A percentile compares a stretch with the other conserved stretches of the same genome.
phyloP scores from a whole-genome alignment of 768 basidiomycete genomes.

The Gelatoporia subvermispora region DNA sequence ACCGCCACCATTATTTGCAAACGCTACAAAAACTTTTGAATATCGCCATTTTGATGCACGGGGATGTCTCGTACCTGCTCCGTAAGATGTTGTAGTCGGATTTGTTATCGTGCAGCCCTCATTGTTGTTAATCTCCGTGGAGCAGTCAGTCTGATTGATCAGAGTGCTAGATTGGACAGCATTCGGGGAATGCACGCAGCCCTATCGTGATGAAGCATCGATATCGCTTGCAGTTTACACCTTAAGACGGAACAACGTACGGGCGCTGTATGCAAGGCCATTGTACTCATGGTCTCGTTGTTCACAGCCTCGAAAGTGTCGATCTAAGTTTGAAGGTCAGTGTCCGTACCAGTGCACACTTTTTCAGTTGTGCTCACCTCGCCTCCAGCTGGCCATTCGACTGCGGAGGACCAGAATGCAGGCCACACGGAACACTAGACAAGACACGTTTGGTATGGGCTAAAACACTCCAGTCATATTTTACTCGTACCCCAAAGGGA shows the following conservation, averaged over 20 bases:
- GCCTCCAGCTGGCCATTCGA: constrained; percentile 59
- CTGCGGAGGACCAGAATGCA: constrained; percentile 54
- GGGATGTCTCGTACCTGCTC: constrained; percentile 28
- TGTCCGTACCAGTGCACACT: constrained; percentile 27
- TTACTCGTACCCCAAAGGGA: constrained; percentile 45
- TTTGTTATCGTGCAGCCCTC: constrained; percentile 63
- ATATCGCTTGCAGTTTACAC: background rate
- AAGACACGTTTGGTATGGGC: background rate
- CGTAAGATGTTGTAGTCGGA: constrained; percentile 52
- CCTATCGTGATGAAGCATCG: constrained; percentile 21
- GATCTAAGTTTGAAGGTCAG: constrained; percentile 6
- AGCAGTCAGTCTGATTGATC: constrained; percentile 56
- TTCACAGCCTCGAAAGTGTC: constrained; percentile 86
- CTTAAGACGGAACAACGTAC: constrained; percentile 24
- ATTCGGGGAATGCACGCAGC: constrained; percentile 45
- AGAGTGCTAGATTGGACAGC: constrained; percentile 47
- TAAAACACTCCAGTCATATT: background rate
- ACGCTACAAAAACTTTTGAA: constrained; percentile 28
- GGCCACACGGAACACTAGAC: constrained; percentile 69
- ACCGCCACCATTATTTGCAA: constrained; percentile 65
- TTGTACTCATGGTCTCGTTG: constrained; percentile 54
- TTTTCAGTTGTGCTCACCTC: constrained; percentile 24
- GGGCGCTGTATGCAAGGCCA: constrained; percentile 67
- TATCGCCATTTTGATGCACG: background rate
- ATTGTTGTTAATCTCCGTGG: constrained; percentile 48